Evolutionary conservation across 352 stramenopile species (phyloP).

Genomic region (Phytophthora sojae): DNA sequence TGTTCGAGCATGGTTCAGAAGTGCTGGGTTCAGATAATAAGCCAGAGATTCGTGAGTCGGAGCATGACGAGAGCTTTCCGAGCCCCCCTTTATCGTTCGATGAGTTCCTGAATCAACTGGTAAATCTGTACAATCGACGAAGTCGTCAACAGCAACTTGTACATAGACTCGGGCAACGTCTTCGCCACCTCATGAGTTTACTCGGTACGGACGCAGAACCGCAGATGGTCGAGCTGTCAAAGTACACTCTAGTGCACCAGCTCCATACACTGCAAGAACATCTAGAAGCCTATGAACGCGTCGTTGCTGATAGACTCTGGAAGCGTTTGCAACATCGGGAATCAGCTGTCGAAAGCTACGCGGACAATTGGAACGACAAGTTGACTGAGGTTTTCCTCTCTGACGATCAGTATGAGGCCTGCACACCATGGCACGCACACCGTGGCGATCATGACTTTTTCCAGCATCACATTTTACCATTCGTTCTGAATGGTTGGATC

Average conservation of each 20-base stretch:
- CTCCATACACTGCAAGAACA: conserved; percentile 38
- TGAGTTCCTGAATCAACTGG: conserved; percentile 21
- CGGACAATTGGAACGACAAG: conserved; percentile 14
- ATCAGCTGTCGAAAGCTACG: conserved; percentile 30
- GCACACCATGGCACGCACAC: conserved; percentile 29
- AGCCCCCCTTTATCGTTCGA: conserved; percentile 15
- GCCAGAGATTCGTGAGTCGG: not conserved
- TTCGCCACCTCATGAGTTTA: conserved; percentile 31
- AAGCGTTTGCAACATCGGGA: conserved; percentile 44
- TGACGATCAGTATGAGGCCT: conserved; percentile 47
- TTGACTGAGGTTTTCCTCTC: conserved; percentile 41
- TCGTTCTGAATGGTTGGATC: conserved; percentile 35
- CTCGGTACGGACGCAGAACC: conserved; percentile 5
- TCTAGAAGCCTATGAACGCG: conserved; percentile 38
- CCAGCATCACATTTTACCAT: conserved; percentile 26
- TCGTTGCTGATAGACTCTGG: conserved; percentile 48
- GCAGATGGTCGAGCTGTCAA: conserved; percentile 12
- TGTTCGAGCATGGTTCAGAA: conserved; percentile 11
- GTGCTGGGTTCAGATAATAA: not conserved
- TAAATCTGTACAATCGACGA: conserved; percentile 19
- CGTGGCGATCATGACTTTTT: conserved; percentile 26
- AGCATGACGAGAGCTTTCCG: conserved; percentile 1
- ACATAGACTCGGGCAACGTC: conserved; percentile 21
- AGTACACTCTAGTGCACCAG: conserved; percentile 41
- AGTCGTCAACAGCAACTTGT: conserved; percentile 24